Base-by-base conservation (phyloP, 805 yeast genomes). In the Lipomyces kockii region DNA sequence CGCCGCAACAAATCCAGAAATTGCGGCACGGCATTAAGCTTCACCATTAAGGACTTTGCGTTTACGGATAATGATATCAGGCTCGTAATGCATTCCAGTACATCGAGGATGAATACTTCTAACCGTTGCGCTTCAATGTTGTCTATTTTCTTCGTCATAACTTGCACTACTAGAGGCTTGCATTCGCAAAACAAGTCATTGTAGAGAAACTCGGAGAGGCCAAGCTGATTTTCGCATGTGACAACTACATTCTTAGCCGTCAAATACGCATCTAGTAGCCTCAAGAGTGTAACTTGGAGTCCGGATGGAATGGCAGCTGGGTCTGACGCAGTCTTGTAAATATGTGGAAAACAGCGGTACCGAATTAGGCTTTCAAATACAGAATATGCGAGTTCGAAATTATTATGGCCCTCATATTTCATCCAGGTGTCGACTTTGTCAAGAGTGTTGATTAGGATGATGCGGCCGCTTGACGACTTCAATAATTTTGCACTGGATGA, bases 241-340 rank as follows among this genome's bases (percentile, higher is more conserved):
- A 37, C 39, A 37, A 11, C 17, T 14, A 37, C 39, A 14, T 34
- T 20, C 14, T 25, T 27, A 34, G 67, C 54, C 7, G 65, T 55
- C 20, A 69, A n/a, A 29, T 67, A 63, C 7, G 63, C 70, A 43
- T 69, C 70, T 2, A 69, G 57, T 5, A 69, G 43, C 29, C 64
- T 69, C 46, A 69, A 17, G 4, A 61, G 46, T 32, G 46, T 56
- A 8, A 67, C 34, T 25, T 69, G 71, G 11, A 39, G 17, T 7
- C 56, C 64, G n/a, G 63, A 58, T 20, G 66, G 69, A 1, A 34
- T 29, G n/a, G 25, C 59, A 25, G 3, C 25, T n/a, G 17, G 54
- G 37, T 22, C 35, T 60, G n/a, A 43, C 22, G 49, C 25, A 43
- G 22, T 43, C 14, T 43, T n/a, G 22, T 43, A 43, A 17, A 54